Base-by-base conservation (phyloP, 805 yeast species). In the Cyberlindnera xylosilytica region DNA sequence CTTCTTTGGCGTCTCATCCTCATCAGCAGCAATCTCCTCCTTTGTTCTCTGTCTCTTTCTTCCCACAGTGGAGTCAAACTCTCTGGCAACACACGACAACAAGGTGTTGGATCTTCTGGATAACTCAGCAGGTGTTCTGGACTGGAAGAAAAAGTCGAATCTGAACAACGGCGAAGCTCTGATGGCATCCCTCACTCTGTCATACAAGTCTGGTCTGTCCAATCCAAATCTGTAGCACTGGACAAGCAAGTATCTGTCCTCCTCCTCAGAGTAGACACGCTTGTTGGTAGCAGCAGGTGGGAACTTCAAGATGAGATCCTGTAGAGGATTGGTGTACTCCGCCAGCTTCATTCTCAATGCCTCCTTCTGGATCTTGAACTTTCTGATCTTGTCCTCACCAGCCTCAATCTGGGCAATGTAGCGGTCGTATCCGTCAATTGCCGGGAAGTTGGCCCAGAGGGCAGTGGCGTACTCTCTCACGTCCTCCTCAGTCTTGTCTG, bases 351-450 rank as follows among this genome's bases (percentile, higher is more conserved):
- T 70, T 55, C 90, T 76, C 42, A 93, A 68, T 16, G 87, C 76
- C 62, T 87, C 96, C 59, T 81, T 86, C 56, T 89, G 97, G 24
- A 80, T 65, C 53, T 74, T 75, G 9, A 74, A 59, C 54, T 78
- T 80, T 36, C 78, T 69, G 20, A 86, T 74, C 61, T 77, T 84
- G 47, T 89, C 96, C 60, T 93, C 98, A 13, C 98, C 99, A 4
- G 76, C 73, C 57, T 89, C 96, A 47, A 93, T 87, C 54, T 82
- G 91, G 16, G 74, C 69, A 41, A 90, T 65, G 62, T 83, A 87
- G 49, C 87, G 76, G 52, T 93, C 99, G 63, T 82, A 83, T 10
- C 96, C 96, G 26, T 91, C 98, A 48, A 93, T 83, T 52, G 82
- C 86, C 38, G 76, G 71, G 56, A 79, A 83, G 39, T 83, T 74